phyloP scores from a whole-genome alignment of 2,329 filamentous ascomycete species.

The Sphaerulina musiva region DNA sequence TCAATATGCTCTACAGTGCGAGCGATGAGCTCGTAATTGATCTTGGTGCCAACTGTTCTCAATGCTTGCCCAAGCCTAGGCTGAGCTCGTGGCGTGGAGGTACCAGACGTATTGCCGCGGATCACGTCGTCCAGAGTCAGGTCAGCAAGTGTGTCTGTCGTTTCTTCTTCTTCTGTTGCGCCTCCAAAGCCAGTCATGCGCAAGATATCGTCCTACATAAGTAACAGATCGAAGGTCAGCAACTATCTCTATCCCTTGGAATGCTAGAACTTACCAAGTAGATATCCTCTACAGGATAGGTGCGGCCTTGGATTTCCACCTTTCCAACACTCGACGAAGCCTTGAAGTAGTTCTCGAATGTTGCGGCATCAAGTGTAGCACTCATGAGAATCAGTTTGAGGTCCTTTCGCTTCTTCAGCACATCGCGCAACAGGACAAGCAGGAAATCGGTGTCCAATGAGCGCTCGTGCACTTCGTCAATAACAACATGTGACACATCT shows the following conservation, averaged over 20 bases:
- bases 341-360: constrained; percentile 78
- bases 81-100: constrained; percentile 17
- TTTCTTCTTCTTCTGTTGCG: constrained; percentile 40
- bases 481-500: constrained; percentile 88
- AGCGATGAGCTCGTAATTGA: constrained; percentile 84
- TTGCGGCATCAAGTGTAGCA: constrained; percentile 81
- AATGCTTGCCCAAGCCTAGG: constrained; percentile 36
- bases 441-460: constrained; percentile 93
- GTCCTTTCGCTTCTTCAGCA: constrained; percentile 65
- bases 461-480: constrained; percentile 94
- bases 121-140: constrained; percentile 37
- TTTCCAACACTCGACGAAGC: constrained; percentile 54
- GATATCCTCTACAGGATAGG: constrained; percentile 81
- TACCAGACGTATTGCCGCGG: constrained; percentile 21
- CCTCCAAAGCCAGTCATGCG: constrained; percentile 64
- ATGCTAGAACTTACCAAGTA: constrained; percentile 50
- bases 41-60: constrained; percentile 57
- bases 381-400: constrained; percentile 94
- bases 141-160: constrained; percentile 34
- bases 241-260: too few species aligned
- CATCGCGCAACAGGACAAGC: constrained; percentile 77
- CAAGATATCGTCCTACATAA: constrained; percentile 63
- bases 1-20: constrained; percentile 79
- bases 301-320: constrained; percentile 82
- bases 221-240: too few species aligned